A percentile compares a stretch with the other conserved stretches of the same genome.
Evolutionary conservation across 169 alveolate species (phyloP).

Genomic region (Plasmodium vinckei): DNA sequence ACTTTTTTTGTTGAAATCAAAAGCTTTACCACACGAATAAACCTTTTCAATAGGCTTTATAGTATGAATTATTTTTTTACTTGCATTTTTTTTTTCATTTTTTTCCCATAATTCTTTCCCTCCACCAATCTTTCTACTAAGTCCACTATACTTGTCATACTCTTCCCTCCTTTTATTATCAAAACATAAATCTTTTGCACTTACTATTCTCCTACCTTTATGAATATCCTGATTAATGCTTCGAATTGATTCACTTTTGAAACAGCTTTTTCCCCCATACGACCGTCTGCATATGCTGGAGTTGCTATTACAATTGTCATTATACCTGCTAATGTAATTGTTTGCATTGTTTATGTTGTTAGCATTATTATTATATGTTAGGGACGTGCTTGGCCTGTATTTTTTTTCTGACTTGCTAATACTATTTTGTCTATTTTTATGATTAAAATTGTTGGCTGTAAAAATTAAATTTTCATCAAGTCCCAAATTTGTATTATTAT

Average conservation of each 20-base stretch:
- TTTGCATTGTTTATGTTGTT: too few relatives aligned
- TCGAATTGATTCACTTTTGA: constrained; percentile 24
- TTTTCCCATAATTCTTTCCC: too few relatives aligned
- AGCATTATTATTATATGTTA: neutral
- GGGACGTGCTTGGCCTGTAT: neutral
- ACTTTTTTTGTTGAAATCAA: neutral
- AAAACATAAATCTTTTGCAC: neutral
- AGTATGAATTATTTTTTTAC: neutral
- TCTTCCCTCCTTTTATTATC: neutral
- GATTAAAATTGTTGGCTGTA: too few relatives aligned
- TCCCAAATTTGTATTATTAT: neutral
- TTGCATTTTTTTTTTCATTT: neutral
- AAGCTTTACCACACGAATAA: neutral
- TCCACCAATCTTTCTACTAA: too few relatives aligned
- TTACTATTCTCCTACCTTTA: constrained; percentile 17
- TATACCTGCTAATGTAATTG: too few relatives aligned
- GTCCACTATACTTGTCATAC: too few relatives aligned
- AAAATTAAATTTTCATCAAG: neutral
- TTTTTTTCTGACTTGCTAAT: constrained; percentile 2
- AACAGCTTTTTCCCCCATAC: neutral
- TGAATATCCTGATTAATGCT: constrained; percentile 70
- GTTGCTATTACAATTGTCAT: too few relatives aligned
- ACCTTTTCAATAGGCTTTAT: neutral
- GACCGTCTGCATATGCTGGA: too few relatives aligned
- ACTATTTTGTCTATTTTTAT: neutral